Base-by-base conservation (phyloP, 768 basidiomycete genomes). In the Boletus bicolor region DNA sequence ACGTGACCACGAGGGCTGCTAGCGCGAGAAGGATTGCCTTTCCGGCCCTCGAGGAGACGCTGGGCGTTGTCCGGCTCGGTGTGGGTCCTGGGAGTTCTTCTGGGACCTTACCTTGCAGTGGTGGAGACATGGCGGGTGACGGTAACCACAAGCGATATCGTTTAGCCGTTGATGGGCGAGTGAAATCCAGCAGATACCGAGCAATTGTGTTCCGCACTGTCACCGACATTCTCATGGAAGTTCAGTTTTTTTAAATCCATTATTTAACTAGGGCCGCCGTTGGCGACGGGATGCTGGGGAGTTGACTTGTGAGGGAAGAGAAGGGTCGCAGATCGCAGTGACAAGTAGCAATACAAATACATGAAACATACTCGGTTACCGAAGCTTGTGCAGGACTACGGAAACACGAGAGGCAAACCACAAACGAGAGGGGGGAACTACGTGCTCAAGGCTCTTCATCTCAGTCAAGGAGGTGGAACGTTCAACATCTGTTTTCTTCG, bases 21-120 rank as follows among this genome's bases (percentile, higher is more conserved):
- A 70, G 38, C 1, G 43, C 56, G 8, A 70, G 14, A 32, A 66
- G 32, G n/a, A 41, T 28, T 30, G 52, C 39, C 56, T 52, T 64
- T 49, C 41, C 9, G 7, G 38, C 30, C 44, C 41, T 56, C 4
- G 55, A 68, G 19, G 54, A 61, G 36, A 44, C 11, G n/a, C n/a
- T 46, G 3, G 44, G 35, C 14, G 32, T 11, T 21, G 30, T 49
- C 43, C 19, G 53, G 21, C 46, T 56, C 38, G 49, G 49, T 28
- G 30, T 30, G 32, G 52, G 39, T 14, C 60, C 63, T n/a, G 63
- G 60, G 28, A 68, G 56, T 12, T 53, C 45, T 34, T 44, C 44
- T 3, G 15, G 7, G 37, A 37, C 30, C 50, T 68, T 63, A 45
- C 39, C 28, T n/a, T 49, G 51, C 21, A 3, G 21, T 32, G 30